Conservation (phyloP, 257 asterid species). For the Solanum rostratum region DNA sequence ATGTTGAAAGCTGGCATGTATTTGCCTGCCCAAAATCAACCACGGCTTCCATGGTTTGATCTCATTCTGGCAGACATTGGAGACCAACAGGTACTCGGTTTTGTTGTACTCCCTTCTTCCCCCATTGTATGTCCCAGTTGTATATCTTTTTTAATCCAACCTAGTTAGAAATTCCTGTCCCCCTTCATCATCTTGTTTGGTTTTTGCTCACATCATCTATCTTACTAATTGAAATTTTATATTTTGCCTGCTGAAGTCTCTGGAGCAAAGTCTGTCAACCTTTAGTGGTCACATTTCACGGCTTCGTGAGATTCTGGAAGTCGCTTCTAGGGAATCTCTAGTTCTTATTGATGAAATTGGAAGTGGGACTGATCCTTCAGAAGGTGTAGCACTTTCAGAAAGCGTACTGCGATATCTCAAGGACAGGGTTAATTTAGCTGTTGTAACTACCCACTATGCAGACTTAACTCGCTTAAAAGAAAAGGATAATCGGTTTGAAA, state of each 20-base stretch:
- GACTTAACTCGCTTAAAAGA: conserved; percentile 81
- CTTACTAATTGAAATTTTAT: not conserved
- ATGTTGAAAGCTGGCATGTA: conserved; percentile 95
- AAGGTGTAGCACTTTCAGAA: conserved; percentile 87
- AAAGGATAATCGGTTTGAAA: conserved; percentile 66
- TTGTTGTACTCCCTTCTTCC: not conserved
- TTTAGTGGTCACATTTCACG: conserved; percentile 92
- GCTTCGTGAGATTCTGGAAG: conserved; percentile 57
- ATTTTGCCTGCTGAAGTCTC: conserved; percentile 50
- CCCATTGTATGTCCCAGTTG: not conserved
- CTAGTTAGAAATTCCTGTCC: not conserved
- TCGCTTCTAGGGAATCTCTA: conserved; percentile 71
- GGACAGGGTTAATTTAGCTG: conserved; percentile 74
- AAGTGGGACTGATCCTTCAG: conserved; percentile 98
- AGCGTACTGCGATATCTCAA: conserved; percentile 81
- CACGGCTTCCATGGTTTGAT: conserved; percentile 92
- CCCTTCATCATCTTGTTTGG: not conserved
- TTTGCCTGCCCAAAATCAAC: conserved; percentile 62
- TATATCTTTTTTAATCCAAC: not conserved
- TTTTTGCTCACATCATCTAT: not conserved
- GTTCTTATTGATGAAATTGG: conserved; percentile 98
- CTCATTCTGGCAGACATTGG: conserved; percentile 93
- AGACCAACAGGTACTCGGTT: conserved; percentile 65
- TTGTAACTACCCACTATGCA: conserved; percentile 89
- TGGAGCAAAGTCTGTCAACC: conserved; percentile 91